phyloP scores from a whole-genome alignment of 208 protist genomes.

The Trypanosoma grayi region DNA sequence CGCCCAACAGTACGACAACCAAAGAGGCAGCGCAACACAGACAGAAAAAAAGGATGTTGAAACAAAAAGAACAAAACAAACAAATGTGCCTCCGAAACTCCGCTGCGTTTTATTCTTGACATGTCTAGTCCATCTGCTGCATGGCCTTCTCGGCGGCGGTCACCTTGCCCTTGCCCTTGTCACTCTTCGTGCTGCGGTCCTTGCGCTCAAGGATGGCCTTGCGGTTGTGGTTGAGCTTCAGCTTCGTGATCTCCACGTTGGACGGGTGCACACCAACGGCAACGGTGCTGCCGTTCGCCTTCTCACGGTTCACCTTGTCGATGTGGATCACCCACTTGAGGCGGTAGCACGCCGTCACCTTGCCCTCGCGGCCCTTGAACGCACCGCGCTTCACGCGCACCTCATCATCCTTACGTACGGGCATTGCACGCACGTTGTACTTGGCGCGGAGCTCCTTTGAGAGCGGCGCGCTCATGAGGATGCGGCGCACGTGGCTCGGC shows the following conservation, averaged over 20 bases:
- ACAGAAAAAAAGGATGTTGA: too few relatives aligned
- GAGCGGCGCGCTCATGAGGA: slow-evolving; percentile 98
- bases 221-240: slow-evolving; percentile 98
- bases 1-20: too few relatives aligned
- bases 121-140: slow-evolving; percentile 91
- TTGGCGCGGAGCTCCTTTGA: slow-evolving; percentile 98
- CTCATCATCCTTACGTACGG: slow-evolving; percentile 99
- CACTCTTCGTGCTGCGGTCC: slow-evolving; percentile 82
- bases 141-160: slow-evolving; percentile 90
- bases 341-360: slow-evolving; percentile 98
- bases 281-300: slow-evolving; percentile 94
- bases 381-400: slow-evolving; percentile 95
- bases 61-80: too few relatives aligned
- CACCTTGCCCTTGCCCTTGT: slow-evolving; percentile 93
- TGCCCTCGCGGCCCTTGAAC: slow-evolving; percentile 96
- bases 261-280: slow-evolving; percentile 97
- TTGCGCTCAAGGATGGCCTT: slow-evolving; percentile 96
- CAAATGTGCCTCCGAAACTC: too few relatives aligned
- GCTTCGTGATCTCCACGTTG: slow-evolving; percentile 99
- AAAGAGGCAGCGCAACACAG: too few relatives aligned
- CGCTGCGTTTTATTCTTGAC: not conserved
- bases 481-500: slow-evolving; percentile 94
- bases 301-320: slow-evolving; percentile 97
- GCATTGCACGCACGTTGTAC: slow-evolving; percentile 98
- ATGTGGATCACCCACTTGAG: slow-evolving; percentile 99